Percentiles rank a stretch among this genome's conserved stretches.
These are phyloP conservation scores for Canna indica DNA, from an alignment of 176 grass and related monocot genomes.

Conservation along the genomic window DNA sequence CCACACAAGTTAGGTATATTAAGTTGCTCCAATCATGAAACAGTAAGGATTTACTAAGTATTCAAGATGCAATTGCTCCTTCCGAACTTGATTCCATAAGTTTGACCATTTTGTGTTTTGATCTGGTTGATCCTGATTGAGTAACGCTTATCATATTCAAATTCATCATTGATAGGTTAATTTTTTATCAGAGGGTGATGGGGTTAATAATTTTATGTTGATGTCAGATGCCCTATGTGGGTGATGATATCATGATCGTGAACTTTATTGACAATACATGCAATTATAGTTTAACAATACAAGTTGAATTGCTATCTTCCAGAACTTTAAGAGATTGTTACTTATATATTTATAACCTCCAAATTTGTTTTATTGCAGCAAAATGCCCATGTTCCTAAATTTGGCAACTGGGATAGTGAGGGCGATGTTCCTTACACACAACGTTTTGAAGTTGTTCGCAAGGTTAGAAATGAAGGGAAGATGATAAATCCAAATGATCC, in stretches of 20 bases:
- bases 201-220: neutral
- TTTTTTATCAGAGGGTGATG: neutral
- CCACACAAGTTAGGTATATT: too few species aligned
- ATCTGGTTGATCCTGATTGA: neutral
- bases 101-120: too few species aligned
- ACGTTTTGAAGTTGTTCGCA: slow-evolving; percentile 57
- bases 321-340: neutral
- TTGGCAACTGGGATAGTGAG: slow-evolving; percentile 62
- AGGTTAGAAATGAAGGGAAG: slow-evolving; percentile 46
- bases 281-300: too few species aligned
- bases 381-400: slow-evolving; percentile 43
- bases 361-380: neutral
- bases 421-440: slow-evolving; percentile 53
- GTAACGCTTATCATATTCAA: neutral
- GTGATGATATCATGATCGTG: too few species aligned
- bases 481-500: slow-evolving; percentile 33
- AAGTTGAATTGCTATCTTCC: too few species aligned
- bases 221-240: too few species aligned
- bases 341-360: neutral
- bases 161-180: neutral
- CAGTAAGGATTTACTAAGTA: too few species aligned
- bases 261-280: too few species aligned
- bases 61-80: too few species aligned
- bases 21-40: too few species aligned
- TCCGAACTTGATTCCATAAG: too few species aligned